Evolutionary conservation across 306 rosid genomes (phyloP), one percentile per base, ranked within the genome.

Genomic region (Glycine soja): DNA sequence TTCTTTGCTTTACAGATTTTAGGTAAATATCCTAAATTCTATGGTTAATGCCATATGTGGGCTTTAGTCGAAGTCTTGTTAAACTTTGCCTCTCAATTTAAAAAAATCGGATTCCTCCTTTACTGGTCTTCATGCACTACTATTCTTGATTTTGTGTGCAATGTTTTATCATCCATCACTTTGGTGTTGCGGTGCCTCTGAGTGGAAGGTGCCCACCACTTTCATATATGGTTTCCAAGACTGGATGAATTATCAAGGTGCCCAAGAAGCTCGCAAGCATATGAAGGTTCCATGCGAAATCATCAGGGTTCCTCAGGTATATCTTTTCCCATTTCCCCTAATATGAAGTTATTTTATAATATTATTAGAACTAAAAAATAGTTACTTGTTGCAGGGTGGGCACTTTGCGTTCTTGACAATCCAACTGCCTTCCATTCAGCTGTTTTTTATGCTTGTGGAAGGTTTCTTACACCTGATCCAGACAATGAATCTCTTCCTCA

Each of bases 231-330:
- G 99, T 32, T n/a, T 61, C 70, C 76, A 92, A 52, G 99, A 96
- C 71, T 96, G 98, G 98, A 90, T 93, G 98, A 87, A 77, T 80
- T 96, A 96, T 76, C 83, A 85, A 80, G 99, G 95, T 34, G 99
- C 98, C 77, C 90, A 87, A 89, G 99, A 90, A 88, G 98, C 99
- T 78, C 94, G 98, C 74, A 85, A 88, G 84, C 88, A 75, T 38
- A 96, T 96, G 99, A 86, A 86, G 50, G 97, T 94, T 70, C 97
- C 97, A 7, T 96, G 99, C 72, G 99, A 96, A 71, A 96, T 93
- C 65, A 85, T 96, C 47, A 87, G 99, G 68, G 91, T 92, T 88
- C 98, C 98, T 59, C 91, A 88, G 94, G 99, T 96, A 74, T 10
- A 16, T 16, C 47, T 75, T 80, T 84, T 70, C 42, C 75, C 46